These are phyloP conservation scores for Trichoderma lentiforme DNA, from an alignment of 2,329 filamentous ascomycete genomes.

Conservation along the genomic window DNA sequence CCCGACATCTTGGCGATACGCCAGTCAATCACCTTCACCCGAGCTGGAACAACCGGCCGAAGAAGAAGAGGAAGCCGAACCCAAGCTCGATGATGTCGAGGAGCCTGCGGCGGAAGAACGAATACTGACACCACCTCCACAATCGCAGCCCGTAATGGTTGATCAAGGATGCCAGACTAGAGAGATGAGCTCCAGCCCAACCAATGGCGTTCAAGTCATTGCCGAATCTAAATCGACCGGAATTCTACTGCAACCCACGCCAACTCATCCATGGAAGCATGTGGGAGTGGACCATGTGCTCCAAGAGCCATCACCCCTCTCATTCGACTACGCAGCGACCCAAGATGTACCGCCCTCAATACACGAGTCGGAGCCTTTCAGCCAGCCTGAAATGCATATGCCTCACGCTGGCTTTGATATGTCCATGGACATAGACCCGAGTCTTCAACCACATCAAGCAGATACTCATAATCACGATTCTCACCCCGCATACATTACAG, in stretches of 20 bases:
- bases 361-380: neutral
- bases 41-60: conserved; percentile 43
- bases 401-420: conserved; percentile 3
- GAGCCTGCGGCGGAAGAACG: conserved; percentile 18
- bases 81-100: conserved; percentile 10
- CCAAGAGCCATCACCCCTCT: conserved; percentile 19
- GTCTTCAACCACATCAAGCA: conserved; percentile 16
- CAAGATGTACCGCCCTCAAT: conserved; percentile 17
- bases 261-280: conserved; percentile 15
- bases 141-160: conserved; percentile 30
- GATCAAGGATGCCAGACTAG: conserved; percentile 37
- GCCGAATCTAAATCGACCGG: conserved; percentile 25
- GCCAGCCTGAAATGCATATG: neutral
- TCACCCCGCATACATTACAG: neutral
- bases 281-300: neutral
- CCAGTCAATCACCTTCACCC: conserved; percentile 68
- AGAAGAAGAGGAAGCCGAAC: conserved; percentile 21
- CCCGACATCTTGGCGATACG: conserved; percentile 70
- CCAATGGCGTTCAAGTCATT: conserved; percentile 29
- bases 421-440: conserved; percentile 20
- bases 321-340: conserved; percentile 24
- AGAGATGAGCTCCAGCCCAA: conserved; percentile 29
- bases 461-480: neutral
- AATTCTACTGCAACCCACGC: conserved; percentile 17
- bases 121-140: conserved; percentile 17